Evolutionary conservation across 2,329 filamentous ascomycete genomes (phyloP).

Genomic region (Colletotrichum sp.): DNA sequence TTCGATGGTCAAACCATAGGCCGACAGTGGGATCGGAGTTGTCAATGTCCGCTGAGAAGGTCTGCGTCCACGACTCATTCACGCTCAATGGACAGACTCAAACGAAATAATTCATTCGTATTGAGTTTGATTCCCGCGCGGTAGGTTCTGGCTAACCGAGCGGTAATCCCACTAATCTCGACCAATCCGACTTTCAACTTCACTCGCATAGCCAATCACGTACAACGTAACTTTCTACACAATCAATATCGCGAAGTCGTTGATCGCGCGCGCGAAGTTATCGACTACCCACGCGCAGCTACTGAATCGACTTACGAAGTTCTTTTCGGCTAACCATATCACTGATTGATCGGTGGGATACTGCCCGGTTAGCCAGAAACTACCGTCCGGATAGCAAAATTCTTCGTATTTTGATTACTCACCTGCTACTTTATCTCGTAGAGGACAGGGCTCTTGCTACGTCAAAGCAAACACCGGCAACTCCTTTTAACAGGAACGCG

Average conservation of each 20-base stretch:
- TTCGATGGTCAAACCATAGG: fast-evolving
- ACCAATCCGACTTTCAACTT: background rate
- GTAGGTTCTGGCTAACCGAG: background rate
- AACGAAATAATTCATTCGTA: background rate
- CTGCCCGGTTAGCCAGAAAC: background rate
- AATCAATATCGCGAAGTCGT: background rate
- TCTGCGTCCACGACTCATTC: background rate
- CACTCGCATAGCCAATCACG: background rate
- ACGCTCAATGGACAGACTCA: background rate
- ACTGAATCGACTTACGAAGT: background rate
- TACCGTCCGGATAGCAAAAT: background rate
- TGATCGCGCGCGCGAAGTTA: no score
- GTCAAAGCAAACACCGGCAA: background rate
- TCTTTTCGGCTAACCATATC: background rate
- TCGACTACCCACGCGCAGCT: background rate
- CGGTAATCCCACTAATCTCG: background rate
- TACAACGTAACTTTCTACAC: background rate
- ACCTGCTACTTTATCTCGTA: no score
- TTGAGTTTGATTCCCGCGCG: background rate
- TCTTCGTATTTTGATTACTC: background rate
- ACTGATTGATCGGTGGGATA: background rate
- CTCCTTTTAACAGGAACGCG: fast-evolving
- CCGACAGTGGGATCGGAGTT: background rate
- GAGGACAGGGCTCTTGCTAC: background rate
- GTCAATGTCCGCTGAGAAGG: background rate